These are phyloP conservation scores for Ceratocystis harringtonii DNA, from an alignment of 2,329 filamentous ascomycete species.

Conservation along the genomic window DNA sequence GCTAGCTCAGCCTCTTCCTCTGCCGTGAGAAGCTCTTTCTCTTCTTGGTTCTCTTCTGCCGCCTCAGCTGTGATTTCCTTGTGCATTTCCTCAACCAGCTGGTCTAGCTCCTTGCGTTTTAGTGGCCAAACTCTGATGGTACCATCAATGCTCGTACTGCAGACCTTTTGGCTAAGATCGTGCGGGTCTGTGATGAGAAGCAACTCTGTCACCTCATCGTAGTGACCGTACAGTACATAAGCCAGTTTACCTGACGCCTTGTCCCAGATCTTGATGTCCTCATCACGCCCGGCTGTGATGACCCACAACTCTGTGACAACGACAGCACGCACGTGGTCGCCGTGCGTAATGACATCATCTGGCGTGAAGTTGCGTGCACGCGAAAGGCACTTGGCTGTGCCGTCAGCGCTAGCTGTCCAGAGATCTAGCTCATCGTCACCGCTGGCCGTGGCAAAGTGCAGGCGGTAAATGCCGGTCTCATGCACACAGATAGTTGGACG, in stretches of 20 bases:
- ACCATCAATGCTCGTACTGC: slow-evolving; percentile 79
- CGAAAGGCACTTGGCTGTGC: slow-evolving; percentile 65
- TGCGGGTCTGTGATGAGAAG: slow-evolving; percentile 38
- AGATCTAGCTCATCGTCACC: slow-evolving; percentile 51
- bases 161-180: slow-evolving; percentile 35
- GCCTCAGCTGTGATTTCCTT: slow-evolving; percentile 31
- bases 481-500: slow-evolving; percentile 55
- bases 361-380: slow-evolving; percentile 51
- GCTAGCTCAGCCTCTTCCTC: slow-evolving; percentile 90
- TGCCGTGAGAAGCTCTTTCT: slow-evolving; percentile 49
- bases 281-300: slow-evolving; percentile 77
- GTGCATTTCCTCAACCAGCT: slow-evolving; percentile 31
- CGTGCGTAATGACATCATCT: slow-evolving; percentile 62
- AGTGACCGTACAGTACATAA: slow-evolving; percentile 69
- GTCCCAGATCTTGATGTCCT: slow-evolving; percentile 87
- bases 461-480: slow-evolving; percentile 76
- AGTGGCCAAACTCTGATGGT: slow-evolving; percentile 78
- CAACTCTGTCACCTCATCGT: slow-evolving; percentile 78
- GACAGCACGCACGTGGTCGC: slow-evolving; percentile 79
- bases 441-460: slow-evolving; percentile 48
- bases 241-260: slow-evolving; percentile 54
- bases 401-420: slow-evolving; percentile 90
- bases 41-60: slow-evolving; percentile 33
- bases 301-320: slow-evolving; percentile 63
- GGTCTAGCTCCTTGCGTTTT: slow-evolving; percentile 41